Evolutionary conservation across 306 rosid genomes (phyloP).

Genomic region (Quercus suber): DNA sequence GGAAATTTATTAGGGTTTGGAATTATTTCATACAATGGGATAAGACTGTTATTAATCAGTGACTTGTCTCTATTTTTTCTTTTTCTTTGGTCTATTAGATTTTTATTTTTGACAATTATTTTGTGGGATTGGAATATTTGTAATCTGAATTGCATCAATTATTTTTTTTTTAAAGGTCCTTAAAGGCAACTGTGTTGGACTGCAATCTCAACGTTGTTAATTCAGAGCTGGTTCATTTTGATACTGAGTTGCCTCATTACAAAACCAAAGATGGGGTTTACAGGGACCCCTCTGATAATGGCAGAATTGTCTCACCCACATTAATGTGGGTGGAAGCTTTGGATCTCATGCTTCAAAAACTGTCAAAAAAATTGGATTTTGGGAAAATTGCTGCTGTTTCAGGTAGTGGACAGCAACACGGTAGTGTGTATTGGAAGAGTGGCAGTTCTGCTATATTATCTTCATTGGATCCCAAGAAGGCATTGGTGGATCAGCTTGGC

Average conservation of each 20-base stretch:
- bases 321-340: slow-evolving; percentile 97
- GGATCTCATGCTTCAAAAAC: slow-evolving; percentile 69
- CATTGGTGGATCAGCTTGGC: slow-evolving; percentile 58
- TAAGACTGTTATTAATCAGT: not conserved
- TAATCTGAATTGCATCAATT: slow-evolving; percentile 15
- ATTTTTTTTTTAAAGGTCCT: slow-evolving; percentile 52
- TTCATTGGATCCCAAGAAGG: slow-evolving; percentile 57
- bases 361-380: slow-evolving; percentile 55
- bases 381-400: slow-evolving; percentile 69
- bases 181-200: slow-evolving; percentile 89
- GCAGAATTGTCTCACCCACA: slow-evolving; percentile 93
- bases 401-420: slow-evolving; percentile 97
- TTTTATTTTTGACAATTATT: not conserved
- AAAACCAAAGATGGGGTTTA: slow-evolving; percentile 86
- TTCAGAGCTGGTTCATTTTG: slow-evolving; percentile 76
- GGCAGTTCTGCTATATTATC: slow-evolving; percentile 65
- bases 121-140: not conserved
- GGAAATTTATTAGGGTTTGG: not conserved
- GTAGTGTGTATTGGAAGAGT: slow-evolving; percentile 89
- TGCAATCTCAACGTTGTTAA: slow-evolving; percentile 63
- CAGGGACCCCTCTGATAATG: slow-evolving; percentile 59
- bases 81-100: not conserved
- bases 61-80: not conserved
- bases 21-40: not conserved
- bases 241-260: slow-evolving; percentile 83